Base-by-base conservation (phyloP, 2,329 filamentous ascomycete genomes). In the Piedraia hortae region DNA sequence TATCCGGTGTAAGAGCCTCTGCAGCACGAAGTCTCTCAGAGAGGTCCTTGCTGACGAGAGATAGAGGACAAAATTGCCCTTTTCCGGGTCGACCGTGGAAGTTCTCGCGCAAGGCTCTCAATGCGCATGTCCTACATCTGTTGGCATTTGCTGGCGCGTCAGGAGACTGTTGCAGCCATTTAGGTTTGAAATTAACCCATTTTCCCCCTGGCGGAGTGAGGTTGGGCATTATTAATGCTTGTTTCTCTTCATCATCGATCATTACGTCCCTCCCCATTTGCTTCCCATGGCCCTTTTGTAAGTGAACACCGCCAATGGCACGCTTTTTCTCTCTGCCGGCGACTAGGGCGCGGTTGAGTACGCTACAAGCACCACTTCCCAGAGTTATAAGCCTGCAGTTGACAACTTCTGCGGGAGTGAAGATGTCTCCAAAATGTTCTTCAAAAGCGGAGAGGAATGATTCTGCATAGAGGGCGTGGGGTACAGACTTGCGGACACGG, bases 151-250 rank as follows among this genome's bases (percentile, higher is more conserved):
- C 6, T 1, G 50, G 49, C 4, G 51, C 51, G 23, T 44, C 45
- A 2, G 48, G 49, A 4, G 50, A 53, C 24, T 53, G 51, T 4
- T 34, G 26, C 2, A 55, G 39, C 51, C 51, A 55, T 25, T 55
- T 55, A 1, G 51, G 50, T 27, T 55, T 55, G 24, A 53, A 35
- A 28, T 55, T 47, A 6, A 44, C 21, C 6, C 39, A 24, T 1
- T 32, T 24, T n/a, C 43, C 35, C 15, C 30, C 32, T 5, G 14
- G 12, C 5, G 21, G 19, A 4, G 38, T 30, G 4, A 36, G 39
- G 41, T 45, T 45, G 28, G 45, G 38, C 7, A 39, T 43, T 10
- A 46, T 28, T 5, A 46, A 32, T 8, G 43, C 24, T 14, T 35
- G 43, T 20, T 33, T 28, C 5, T 25, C 26, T 10, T 42, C 36